Evolutionary conservation across 345 rosid genomes (phyloP).

Genomic region (Murraya koenigii): DNA sequence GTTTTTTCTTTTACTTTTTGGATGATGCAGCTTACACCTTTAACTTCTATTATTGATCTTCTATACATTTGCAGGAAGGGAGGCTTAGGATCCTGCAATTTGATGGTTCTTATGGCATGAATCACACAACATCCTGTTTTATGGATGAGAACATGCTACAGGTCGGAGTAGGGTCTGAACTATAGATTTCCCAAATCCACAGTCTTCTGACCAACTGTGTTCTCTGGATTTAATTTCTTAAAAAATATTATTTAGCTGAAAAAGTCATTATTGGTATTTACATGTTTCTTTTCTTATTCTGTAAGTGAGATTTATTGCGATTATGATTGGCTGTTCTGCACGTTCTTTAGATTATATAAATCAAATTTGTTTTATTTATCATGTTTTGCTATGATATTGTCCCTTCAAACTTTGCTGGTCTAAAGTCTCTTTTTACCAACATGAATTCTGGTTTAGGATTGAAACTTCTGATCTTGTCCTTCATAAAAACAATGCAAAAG

Average conservation of each 20-base stretch:
- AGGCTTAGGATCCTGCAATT: conserved; percentile 68
- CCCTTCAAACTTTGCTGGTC: neutral
- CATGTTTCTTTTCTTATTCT: neutral
- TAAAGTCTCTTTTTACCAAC: neutral
- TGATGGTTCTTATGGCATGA: conserved; percentile 40
- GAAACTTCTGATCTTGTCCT: neutral
- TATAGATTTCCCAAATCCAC: conserved; percentile 4
- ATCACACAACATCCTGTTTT: conserved; percentile 24
- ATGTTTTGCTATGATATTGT: neutral
- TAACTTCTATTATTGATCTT: neutral
- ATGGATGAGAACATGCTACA: conserved; percentile 41
- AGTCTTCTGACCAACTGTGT: neutral
- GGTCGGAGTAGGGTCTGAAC: conserved; percentile 22
- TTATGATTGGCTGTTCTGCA: neutral
- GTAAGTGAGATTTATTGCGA: neutral
- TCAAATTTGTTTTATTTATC: neutral
- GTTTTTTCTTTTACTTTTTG: neutral
- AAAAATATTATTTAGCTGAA: neutral
- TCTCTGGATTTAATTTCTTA: neutral
- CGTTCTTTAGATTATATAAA: neutral
- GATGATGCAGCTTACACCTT: neutral
- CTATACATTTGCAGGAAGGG: conserved; percentile 64
- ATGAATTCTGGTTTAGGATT: neutral
- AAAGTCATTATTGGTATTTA: neutral
- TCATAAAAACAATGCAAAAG: neutral